A percentile compares a stretch with the other conserved stretches of the same genome.
These are phyloP conservation scores for Zasmidium cellare DNA, from an alignment of 2,329 filamentous ascomycete species.

Conservation along the genomic window DNA sequence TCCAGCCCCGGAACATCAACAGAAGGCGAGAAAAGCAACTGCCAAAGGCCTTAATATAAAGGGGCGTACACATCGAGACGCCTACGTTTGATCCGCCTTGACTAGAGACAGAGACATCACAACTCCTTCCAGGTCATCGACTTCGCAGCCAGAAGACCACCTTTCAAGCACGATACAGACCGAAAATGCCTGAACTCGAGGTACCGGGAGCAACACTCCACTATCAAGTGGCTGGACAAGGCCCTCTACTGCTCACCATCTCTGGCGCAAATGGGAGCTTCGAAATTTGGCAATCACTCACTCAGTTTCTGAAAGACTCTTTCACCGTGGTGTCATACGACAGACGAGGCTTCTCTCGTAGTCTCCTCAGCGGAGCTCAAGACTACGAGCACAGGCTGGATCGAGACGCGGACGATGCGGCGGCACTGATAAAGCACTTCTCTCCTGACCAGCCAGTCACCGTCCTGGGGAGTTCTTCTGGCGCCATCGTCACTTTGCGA, in stretches of 20 bases:
- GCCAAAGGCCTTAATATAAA: no score
- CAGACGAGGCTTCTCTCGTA: slow-evolving; percentile 26
- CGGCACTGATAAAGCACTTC: slow-evolving; percentile 17
- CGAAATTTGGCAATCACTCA: slow-evolving; percentile 28
- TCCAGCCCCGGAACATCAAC: no score
- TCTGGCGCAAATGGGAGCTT: slow-evolving; percentile 33
- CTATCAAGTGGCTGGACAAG: slow-evolving; percentile 32
- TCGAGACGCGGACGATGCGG: slow-evolving; percentile 35
- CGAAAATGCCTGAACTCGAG: slow-evolving; percentile 20
- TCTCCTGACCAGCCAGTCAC: slow-evolving; percentile 15
- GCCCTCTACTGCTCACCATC: slow-evolving; percentile 34
- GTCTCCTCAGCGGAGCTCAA: slow-evolving; percentile 16
- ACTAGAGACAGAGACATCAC: no score
- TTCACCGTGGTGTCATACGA: slow-evolving; percentile 35
- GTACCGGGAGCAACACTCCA: slow-evolving; percentile 31
- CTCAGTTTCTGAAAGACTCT: slow-evolving; percentile 23
- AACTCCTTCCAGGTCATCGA: no score
- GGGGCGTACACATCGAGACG: no score
- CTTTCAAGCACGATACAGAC: no score
- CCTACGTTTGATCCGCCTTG: no score
- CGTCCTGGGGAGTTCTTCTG: slow-evolving; percentile 19
- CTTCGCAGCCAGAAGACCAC: no score
- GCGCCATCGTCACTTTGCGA: slow-evolving; percentile 15
- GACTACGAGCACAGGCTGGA: slow-evolving; percentile 32
- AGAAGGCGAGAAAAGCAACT: no score